A percentile compares a stretch with the other conserved stretches of the same genome.
These are phyloP conservation scores for Dendrobium nobile DNA, from an alignment of 106 monocot species.

Conservation along the genomic window DNA sequence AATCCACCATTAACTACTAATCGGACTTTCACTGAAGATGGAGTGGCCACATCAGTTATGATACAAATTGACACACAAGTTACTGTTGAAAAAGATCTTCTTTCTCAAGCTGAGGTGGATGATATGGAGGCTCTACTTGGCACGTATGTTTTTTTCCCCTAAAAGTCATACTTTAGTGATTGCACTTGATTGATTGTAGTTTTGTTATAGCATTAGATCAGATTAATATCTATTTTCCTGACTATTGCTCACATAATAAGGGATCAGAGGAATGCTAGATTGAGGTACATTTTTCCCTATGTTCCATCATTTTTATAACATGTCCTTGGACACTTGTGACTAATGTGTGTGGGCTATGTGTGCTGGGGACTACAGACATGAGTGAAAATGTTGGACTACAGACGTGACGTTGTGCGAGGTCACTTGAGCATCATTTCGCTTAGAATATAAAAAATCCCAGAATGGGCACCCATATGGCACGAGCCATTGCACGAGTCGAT, in stretches of 20 bases:
- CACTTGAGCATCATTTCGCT: too few relatives aligned
- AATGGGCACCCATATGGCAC: too few relatives aligned
- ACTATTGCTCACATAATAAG: background rate
- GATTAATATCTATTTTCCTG: background rate
- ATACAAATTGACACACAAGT: constrained; percentile 58
- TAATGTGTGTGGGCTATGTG: background rate
- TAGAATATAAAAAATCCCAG: too few relatives aligned
- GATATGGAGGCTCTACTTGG: constrained; percentile 95
- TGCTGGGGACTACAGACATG: background rate
- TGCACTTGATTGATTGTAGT: background rate
- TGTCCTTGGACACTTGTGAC: background rate
- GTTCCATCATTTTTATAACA: background rate
- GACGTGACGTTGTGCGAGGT: too few relatives aligned
- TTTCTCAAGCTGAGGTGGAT: constrained; percentile 90
- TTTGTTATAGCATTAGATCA: background rate
- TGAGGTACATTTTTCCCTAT: background rate
- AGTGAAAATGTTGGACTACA: too few relatives aligned
- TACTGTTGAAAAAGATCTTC: constrained; percentile 86
- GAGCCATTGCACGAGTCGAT: too few relatives aligned
- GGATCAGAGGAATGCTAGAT: too few relatives aligned
- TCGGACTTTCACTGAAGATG: constrained; percentile 41
- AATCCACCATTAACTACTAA: constrained; percentile 49
- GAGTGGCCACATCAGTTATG: constrained; percentile 40
- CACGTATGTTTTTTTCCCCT: constrained; percentile 39
- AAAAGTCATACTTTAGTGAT: background rate